Conservation (phyloP, 2,329 filamentous ascomycete genomes). For the Harringtonia lauricola region DNA sequence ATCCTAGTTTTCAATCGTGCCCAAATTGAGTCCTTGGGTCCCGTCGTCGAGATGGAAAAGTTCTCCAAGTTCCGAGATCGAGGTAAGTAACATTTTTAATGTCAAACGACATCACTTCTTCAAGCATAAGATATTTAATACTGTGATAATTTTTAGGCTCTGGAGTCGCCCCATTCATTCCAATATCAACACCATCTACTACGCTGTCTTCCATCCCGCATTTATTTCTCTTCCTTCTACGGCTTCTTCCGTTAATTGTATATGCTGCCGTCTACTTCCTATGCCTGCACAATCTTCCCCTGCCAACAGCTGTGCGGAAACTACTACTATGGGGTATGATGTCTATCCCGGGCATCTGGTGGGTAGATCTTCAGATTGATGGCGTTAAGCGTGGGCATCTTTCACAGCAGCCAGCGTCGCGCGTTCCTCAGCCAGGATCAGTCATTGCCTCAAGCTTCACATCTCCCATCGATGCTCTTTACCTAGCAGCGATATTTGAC, state of each 20-base stretch:
- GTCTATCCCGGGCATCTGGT: conserved; percentile 87
- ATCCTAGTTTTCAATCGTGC: too few species aligned
- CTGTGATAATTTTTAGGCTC: conserved; percentile 50
- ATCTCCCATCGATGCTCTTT: conserved; percentile 84
- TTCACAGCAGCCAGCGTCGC: conserved; percentile 58
- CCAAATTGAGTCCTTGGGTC: too few species aligned
- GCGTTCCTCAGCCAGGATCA: conserved; percentile 67
- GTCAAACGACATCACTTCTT: too few species aligned
- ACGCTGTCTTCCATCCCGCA: conserved; percentile 55
- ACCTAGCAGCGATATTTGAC: conserved; percentile 91
- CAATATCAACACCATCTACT: conserved; percentile 52
- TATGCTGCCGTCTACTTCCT: conserved; percentile 64
- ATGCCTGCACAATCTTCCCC: conserved; percentile 66
- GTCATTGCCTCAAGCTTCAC: conserved; percentile 88
- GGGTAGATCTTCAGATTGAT: conserved; percentile 96
- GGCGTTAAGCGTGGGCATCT: conserved; percentile 88
- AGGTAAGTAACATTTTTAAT: conserved; percentile 48
- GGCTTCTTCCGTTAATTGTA: conserved; percentile 65
- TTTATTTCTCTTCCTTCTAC: conserved; percentile 65
- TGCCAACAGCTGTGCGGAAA: conserved; percentile 57
- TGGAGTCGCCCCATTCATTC: conserved; percentile 92
- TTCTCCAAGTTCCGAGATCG: conserved; percentile 87
- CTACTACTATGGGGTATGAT: conserved; percentile 79
- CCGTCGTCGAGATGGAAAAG: conserved; percentile 56
- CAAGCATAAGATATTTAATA: too few species aligned